Evolutionary conservation across 1,284 basidiomycete species (phyloP).

Genomic region (Malassezia slooffiae): DNA sequence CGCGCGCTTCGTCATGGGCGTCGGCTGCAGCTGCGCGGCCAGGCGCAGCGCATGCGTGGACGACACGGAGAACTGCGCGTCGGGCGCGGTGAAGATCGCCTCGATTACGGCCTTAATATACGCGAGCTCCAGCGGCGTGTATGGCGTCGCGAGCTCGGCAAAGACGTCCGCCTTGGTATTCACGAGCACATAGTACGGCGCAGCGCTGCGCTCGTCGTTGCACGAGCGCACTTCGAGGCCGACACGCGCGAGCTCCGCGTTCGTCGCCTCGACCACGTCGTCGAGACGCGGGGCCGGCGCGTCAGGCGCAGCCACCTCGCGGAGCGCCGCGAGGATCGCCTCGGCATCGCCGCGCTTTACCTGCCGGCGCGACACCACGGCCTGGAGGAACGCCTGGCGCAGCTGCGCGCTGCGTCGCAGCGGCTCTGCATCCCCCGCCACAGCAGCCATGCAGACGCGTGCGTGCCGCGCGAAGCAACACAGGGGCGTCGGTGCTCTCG

Average conservation of each 20-base stretch:
- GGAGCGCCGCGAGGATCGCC: background rate
- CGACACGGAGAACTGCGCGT: conserved; percentile 2
- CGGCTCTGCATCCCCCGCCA: too few species aligned
- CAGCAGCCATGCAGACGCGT: too few species aligned
- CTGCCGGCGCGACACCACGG: conserved; percentile 5
- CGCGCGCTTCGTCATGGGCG: conserved; percentile 12
- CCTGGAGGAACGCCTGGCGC: conserved; percentile 14
- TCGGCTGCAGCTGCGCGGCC: conserved; percentile 3
- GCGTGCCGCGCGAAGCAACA: too few species aligned
- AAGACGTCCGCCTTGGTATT: conserved; percentile 32
- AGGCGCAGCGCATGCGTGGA: conserved; percentile 13
- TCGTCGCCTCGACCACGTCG: background rate
- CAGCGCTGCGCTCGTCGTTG: conserved; percentile 20
- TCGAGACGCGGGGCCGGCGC: background rate
- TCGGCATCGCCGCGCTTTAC: conserved; percentile 1
- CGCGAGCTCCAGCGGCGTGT: conserved; percentile 25
- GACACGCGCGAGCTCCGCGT: conserved; percentile 11
- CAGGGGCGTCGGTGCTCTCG: too few species aligned
- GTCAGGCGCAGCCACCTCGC: background rate
- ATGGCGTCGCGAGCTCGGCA: conserved; percentile 31
- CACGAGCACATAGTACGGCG: conserved; percentile 22
- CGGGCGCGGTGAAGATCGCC: conserved; percentile 1
- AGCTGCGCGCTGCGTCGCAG: too few species aligned
- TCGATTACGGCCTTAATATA: conserved; percentile 26
- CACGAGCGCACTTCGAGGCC: conserved; percentile 30